Evolutionary conservation across 2,329 filamentous ascomycete genomes (phyloP).

Genomic region (Arthrinium puccinioides): DNA sequence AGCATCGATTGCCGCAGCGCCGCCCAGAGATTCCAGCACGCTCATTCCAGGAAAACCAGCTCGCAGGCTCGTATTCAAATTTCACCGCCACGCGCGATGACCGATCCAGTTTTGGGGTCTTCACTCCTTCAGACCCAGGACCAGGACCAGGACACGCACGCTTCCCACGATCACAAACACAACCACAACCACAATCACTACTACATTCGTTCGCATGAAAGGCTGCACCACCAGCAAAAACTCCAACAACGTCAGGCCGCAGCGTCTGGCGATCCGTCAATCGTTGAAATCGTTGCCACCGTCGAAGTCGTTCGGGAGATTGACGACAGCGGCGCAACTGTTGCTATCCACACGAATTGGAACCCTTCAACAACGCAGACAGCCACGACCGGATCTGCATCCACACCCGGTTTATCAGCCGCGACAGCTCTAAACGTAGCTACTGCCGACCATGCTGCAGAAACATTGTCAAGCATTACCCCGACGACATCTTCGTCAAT

Average conservation of each 20-base stretch:
- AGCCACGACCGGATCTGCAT: conserved; percentile 29
- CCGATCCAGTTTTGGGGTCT: conserved; percentile 36
- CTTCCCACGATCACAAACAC: conserved; percentile 18
- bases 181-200: conserved; percentile 24
- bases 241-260: conserved; percentile 4
- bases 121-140: conserved; percentile 41
- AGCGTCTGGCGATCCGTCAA: conserved; percentile 16
- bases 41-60: too few species aligned
- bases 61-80: conserved; percentile 24
- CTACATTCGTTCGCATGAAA: conserved; percentile 21
- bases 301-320: conserved; percentile 47
- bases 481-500: conserved; percentile 6
- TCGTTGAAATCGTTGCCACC: conserved; percentile 44
- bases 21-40: conserved; percentile 16
- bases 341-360: too few species aligned
- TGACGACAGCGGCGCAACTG: conserved; percentile 37
- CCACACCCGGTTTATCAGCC: conserved; percentile 2
- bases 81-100: conserved; percentile 36
- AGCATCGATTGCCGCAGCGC: conserved; percentile 7
- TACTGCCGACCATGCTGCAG: conserved; percentile 5
- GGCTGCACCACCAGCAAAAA: conserved; percentile 5
- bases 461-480: not conserved
- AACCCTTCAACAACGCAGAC: conserved; percentile 25
- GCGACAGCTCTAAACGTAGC: not conserved
- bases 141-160: conserved; percentile 16